Conservation (phyloP, 2,329 filamentous ascomycete species). For the Talaromyces sp. region DNA sequence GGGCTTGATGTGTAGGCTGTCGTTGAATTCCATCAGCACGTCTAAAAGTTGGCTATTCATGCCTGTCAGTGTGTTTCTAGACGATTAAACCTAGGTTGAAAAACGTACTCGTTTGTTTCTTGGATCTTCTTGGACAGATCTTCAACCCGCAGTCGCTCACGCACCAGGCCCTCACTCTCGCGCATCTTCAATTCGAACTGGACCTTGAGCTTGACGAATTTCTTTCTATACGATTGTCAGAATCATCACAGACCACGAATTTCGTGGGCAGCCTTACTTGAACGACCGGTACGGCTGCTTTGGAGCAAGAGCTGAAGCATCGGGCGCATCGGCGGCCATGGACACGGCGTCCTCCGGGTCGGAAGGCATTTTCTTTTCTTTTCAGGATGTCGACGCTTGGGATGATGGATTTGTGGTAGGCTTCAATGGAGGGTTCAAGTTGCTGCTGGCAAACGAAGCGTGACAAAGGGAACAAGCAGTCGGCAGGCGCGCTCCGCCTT, state of each 20-base stretch:
- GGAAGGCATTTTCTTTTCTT: slow-evolving; percentile 25
- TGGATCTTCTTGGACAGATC: slow-evolving; percentile 77
- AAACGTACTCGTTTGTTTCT: slow-evolving; percentile 82
- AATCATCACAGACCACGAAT: not conserved
- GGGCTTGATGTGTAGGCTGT: slow-evolving; percentile 69
- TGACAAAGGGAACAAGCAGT: not conserved
- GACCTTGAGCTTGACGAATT: slow-evolving; percentile 82
- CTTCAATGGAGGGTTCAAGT: not conserved
- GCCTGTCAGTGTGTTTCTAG: not conserved
- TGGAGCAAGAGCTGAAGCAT: slow-evolving; percentile 26
- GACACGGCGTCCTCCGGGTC: slow-evolving; percentile 23
- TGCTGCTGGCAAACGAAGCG: not conserved
- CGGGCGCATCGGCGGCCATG: slow-evolving; percentile 26
- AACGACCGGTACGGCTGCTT: slow-evolving; percentile 60
- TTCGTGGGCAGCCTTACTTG: slow-evolving; percentile 45
- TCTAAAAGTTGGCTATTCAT: slow-evolving; percentile 73
- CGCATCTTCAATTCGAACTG: slow-evolving; percentile 77
- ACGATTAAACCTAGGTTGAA: slow-evolving; percentile 5
- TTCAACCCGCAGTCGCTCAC: slow-evolving; percentile 74
- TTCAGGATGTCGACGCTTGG: not conserved
- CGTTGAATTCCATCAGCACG: slow-evolving; percentile 83
- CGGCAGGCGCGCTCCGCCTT: not conserved
- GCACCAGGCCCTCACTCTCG: slow-evolving; percentile 60
- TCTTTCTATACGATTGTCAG: slow-evolving; percentile 52
- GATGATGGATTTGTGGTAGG: not conserved